These are phyloP conservation scores for Alternaria brassicicola DNA, from an alignment of 2,329 filamentous ascomycete genomes.

Conservation along the genomic window DNA sequence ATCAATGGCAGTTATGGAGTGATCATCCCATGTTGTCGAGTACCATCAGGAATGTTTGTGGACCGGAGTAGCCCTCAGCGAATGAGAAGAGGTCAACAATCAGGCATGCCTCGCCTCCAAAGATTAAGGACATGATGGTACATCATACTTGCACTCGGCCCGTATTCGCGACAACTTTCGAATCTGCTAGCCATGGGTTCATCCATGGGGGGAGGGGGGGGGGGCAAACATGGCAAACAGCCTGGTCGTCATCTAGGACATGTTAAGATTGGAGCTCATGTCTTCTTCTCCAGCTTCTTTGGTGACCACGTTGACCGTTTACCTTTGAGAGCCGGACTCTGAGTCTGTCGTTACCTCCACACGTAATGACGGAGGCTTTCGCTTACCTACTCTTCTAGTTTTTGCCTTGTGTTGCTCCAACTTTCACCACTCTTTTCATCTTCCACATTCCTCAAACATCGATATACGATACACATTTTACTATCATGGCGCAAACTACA, in stretches of 20 bases:
- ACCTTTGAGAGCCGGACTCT: constrained; percentile 11
- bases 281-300: constrained; percentile 6
- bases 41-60: constrained; percentile 4
- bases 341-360: constrained; percentile 2
- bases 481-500: constrained; percentile 22
- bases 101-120: neutral
- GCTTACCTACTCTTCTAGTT: neutral
- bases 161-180: constrained; percentile 7
- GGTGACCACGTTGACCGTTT: constrained; percentile 1
- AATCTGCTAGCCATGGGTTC: constrained; percentile 14
- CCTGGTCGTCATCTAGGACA: neutral
- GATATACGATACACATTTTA: neutral
- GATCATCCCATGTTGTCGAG: neutral
- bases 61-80: neutral
- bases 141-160: neutral
- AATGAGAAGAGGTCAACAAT: neutral
- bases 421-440: neutral
- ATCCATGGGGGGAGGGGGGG: constrained; percentile 1
- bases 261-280: constrained; percentile 5
- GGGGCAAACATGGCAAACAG: neutral
- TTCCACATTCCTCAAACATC: neutral
- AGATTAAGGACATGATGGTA: constrained; percentile 3
- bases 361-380: constrained; percentile 8
- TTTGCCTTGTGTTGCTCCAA: neutral
- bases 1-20: neutral